phyloP scores from a whole-genome alignment of 164 flowering plant species.

The Echeveria elegans region DNA sequence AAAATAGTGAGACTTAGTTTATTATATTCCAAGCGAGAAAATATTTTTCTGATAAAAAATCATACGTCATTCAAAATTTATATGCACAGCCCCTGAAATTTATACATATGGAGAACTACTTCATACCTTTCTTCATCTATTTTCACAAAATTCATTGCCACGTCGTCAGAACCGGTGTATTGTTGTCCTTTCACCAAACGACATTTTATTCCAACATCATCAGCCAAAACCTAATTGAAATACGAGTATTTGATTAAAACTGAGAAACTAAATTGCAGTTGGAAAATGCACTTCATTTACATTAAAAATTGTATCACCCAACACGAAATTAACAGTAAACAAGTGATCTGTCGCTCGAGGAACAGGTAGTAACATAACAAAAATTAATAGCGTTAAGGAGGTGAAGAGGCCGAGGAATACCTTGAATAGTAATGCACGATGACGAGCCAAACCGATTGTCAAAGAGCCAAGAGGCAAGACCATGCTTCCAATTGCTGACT shows the following conservation, averaged over 20 bases:
- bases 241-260: background rate
- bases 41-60: no score
- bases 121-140: conserved; percentile 88
- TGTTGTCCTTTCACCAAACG: conserved; percentile 81
- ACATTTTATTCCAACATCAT: conserved; percentile 71
- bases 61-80: no score
- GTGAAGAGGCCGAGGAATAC: conserved; percentile 21
- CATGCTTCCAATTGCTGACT: conserved; percentile 60
- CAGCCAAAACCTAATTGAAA: conserved; percentile 70
- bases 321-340: no score
- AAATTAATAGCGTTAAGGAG: background rate
- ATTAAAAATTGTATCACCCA: no score
- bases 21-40: no score
- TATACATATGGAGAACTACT: no score
- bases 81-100: no score
- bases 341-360: no score
- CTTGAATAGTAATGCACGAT: conserved; percentile 90
- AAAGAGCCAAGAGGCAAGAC: conserved; percentile 90
- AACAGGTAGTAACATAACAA: no score
- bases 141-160: conserved; percentile 77
- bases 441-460: conserved; percentile 88
- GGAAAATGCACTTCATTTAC: no score
- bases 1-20: no score
- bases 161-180: conserved; percentile 78
- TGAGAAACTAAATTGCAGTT: background rate